Evolutionary conservation across 768 basidiomycete genomes (phyloP).

Genomic region (Lepiota venenata): DNA sequence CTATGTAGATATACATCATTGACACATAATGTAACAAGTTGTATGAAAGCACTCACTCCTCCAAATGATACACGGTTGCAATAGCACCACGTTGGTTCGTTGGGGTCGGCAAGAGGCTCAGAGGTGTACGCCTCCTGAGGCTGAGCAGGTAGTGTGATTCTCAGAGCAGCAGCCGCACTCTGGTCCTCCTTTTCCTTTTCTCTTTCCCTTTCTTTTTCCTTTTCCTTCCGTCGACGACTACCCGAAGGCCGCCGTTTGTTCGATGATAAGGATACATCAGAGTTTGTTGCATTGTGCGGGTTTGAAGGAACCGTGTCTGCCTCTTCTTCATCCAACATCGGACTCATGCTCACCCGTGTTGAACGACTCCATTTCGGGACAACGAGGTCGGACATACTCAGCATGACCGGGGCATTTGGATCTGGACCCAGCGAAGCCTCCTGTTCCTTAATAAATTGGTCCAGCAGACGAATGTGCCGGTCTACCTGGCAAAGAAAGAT

Average conservation of each 20-base stretch:
- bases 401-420: slow-evolving; percentile 39
- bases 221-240: slow-evolving; percentile 13
- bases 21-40: slow-evolving; percentile 11
- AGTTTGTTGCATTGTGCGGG: background rate
- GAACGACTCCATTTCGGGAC: slow-evolving; percentile 47
- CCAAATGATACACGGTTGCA: slow-evolving; percentile 81
- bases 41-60: slow-evolving; percentile 46
- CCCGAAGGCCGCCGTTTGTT: slow-evolving; percentile 9
- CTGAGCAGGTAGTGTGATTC: slow-evolving; percentile 33
- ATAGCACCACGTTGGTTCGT: slow-evolving; percentile 72
- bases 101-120: slow-evolving; percentile 29
- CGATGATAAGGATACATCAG: background rate
- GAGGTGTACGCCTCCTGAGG: slow-evolving; percentile 13
- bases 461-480: slow-evolving; percentile 73
- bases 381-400: slow-evolving; percentile 53
- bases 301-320: slow-evolving; percentile 3
- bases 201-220: slow-evolving; percentile 22
- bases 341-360: slow-evolving; percentile 32
- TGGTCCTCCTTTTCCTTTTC: slow-evolving; percentile 18
- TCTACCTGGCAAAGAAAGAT: slow-evolving; percentile 51
- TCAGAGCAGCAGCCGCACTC: slow-evolving; percentile 20
- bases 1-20: slow-evolving; percentile 29
- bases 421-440: slow-evolving; percentile 38
- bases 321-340: slow-evolving; percentile 31
- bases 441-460: slow-evolving; percentile 56